Percentiles rank a stretch among this genome's conserved stretches.
Conservation (phyloP, 805 yeast species). For the Clavispora carvajalis region DNA sequence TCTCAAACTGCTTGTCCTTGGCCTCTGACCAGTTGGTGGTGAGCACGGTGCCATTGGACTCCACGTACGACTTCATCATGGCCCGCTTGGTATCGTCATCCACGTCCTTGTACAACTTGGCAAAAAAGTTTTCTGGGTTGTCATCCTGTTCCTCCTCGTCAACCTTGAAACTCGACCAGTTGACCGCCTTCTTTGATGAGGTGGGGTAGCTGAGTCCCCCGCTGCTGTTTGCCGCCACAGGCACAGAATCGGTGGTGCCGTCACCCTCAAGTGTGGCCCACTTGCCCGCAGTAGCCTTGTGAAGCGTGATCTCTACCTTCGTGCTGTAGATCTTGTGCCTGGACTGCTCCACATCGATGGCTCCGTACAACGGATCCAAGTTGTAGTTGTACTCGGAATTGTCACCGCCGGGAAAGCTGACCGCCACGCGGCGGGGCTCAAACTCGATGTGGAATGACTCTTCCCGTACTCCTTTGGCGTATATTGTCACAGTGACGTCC, state of each 20-base stretch:
- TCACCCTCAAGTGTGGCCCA: constrained; percentile 53
- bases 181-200: constrained; percentile 54
- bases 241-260: constrained; percentile 8
- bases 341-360: constrained; percentile 44
- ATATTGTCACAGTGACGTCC: constrained; percentile 61
- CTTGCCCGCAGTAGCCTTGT: constrained; percentile 38
- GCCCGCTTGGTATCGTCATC: constrained; percentile 88
- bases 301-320: constrained; percentile 66
- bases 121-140: constrained; percentile 66
- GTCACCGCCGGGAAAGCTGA: constrained; percentile 44
- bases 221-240: constrained; percentile 6
- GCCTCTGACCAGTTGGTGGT: constrained; percentile 95
- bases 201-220: constrained; percentile 46
- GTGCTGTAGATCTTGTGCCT: constrained; percentile 55
- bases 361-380: constrained; percentile 48
- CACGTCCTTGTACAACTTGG: constrained; percentile 65
- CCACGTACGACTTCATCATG: constrained; percentile 94
- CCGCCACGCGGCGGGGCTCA: constrained; percentile 27
- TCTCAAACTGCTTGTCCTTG: constrained; percentile 53
- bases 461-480: constrained; percentile 58
- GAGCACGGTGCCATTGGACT: constrained; percentile 88
- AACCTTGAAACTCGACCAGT: constrained; percentile 62
- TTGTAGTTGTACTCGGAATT: constrained; percentile 55
- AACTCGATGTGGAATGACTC: constrained; percentile 42
- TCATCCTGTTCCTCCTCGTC: constrained; percentile 37